Percentiles rank a stretch among this genome's conserved stretches.
These are phyloP conservation scores for Acanthamoeba culbertsoni DNA, from an alignment of 208 protist genomes.

Conservation along the genomic window DNA sequence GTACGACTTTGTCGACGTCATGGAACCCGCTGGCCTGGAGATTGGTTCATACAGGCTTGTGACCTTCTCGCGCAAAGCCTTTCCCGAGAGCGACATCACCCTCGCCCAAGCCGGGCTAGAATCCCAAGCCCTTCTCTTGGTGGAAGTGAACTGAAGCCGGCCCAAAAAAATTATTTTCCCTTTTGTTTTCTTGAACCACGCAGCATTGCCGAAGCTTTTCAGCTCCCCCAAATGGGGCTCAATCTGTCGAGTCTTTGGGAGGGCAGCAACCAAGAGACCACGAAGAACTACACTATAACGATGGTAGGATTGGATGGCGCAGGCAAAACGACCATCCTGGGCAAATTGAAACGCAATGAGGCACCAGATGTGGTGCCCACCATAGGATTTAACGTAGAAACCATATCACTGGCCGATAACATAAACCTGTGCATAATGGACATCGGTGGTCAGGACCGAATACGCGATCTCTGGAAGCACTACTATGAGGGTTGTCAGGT, in stretches of 20 bases:
- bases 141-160: too few species aligned
- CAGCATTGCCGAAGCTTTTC: too few species aligned
- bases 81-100: neutral
- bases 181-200: too few species aligned
- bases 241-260: neutral
- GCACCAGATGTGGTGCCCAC: conserved; percentile 91
- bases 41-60: conserved; percentile 4
- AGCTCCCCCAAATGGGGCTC: neutral
- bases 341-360: conserved; percentile 96
- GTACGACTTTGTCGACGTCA: conserved; percentile 42
- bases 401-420: conserved; percentile 83
- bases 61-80: neutral
- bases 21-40: neutral
- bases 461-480: conserved; percentile 81
- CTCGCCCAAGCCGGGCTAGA: neutral
- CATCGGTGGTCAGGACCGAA: conserved; percentile 62
- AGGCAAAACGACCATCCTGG: conserved; percentile 97
- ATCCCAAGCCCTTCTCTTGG: too few species aligned
- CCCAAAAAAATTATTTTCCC: too few species aligned
- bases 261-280: neutral
- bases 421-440: conserved; percentile 42
- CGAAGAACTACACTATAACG: neutral
- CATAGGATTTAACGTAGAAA: conserved; percentile 95
- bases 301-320: conserved; percentile 83
- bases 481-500: conserved; percentile 78